phyloP scores from a whole-genome alignment of 139 green algal species.

The Nannochloris sp. region DNA sequence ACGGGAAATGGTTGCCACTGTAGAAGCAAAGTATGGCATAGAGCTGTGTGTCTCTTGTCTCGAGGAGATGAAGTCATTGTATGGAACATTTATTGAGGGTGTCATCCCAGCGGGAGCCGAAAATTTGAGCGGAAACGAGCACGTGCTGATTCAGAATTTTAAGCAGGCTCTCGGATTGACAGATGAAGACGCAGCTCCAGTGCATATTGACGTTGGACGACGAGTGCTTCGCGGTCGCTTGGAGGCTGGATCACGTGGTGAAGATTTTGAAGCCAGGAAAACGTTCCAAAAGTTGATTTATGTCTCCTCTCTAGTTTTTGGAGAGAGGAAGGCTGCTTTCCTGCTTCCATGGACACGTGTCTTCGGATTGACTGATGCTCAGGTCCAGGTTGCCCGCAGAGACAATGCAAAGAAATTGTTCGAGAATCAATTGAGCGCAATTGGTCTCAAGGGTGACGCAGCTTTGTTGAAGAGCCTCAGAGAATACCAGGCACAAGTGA shows the following conservation, averaged over 20 bases:
- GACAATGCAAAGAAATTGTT: conserved; percentile 78
- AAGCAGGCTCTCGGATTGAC: conserved; percentile 77
- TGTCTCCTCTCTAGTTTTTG: conserved; percentile 77
- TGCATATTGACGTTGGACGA: conserved; percentile 86
- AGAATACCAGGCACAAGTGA: conserved; percentile 53
- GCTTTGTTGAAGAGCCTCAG: conserved; percentile 44
- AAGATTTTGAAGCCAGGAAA: conserved; percentile 55
- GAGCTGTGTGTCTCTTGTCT: conserved; percentile 42
- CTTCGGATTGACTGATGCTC: conserved; percentile 83
- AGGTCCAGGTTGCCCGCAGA: conserved; percentile 69
- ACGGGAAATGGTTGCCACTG: conserved; percentile 25
- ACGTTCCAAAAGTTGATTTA: conserved; percentile 97
- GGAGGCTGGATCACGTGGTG: conserved; percentile 43
- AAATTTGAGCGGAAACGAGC: conserved; percentile 38
- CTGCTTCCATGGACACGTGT: conserved; percentile 85
- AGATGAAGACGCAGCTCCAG: conserved; percentile 82
- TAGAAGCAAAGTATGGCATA: conserved; percentile 63
- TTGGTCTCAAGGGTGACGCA: conserved; percentile 27
- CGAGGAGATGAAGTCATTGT: conserved; percentile 64
- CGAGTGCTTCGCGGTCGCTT: conserved; percentile 61
- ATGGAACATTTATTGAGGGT: conserved; percentile 74
- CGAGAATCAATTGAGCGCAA: conserved; percentile 32
- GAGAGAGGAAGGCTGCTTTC: conserved; percentile 76
- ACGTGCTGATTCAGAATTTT: conserved; percentile 45
- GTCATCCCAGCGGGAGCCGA: conserved; percentile 71